Base-by-base conservation (phyloP, 805 yeast species). In the Candida gorgasii region DNA sequence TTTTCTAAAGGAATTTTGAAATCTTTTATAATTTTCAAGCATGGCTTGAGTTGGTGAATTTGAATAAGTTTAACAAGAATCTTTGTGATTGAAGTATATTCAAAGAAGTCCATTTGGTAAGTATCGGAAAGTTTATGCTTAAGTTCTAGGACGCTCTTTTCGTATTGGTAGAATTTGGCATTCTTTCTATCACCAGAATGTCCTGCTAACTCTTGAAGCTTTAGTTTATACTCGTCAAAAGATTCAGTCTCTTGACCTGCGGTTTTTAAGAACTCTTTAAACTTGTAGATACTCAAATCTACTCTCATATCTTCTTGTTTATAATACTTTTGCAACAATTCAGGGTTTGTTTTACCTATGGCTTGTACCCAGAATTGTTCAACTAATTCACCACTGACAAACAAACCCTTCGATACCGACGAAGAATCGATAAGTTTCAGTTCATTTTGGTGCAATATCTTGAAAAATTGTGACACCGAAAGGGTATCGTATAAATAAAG, bases 401-500 rank as follows among this genome's bases (percentile, higher is more conserved):
- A 60, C 13, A 69, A 42, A 2, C 26, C 35, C 8, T 32, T 19
- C 11, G 16, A 11, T 8, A 45, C 41, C 0, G 57, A 46, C 18
- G 70, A 67, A 1, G 67, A 63, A 26, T 67, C 61, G 11, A 65
- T 53, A 8, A 45, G 53, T 12, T 60, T 52, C 24, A 57, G 60
- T 43, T 72, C 75, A 39, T 67, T 68, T 43, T 69, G 75, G 49
- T 78, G 80, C 36, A 92, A 57, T 3, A 85, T 50, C 48, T 82
- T 80, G 62, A 84, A 84, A 47, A 92, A 82, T 38, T 82, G 85
- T 0, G 93, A 80, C 2, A 73, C 54, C 0, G 88, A 71, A 6
- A 86, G 59, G 28, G 77, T 76, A 31, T 76, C 68, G 41, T 72
- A 69, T 18, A 90, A 64, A 18, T 73, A 68, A 13, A 80, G 56